phyloP scores from a whole-genome alignment of 179 eudicot species.

The Corrigiola litoralis region DNA sequence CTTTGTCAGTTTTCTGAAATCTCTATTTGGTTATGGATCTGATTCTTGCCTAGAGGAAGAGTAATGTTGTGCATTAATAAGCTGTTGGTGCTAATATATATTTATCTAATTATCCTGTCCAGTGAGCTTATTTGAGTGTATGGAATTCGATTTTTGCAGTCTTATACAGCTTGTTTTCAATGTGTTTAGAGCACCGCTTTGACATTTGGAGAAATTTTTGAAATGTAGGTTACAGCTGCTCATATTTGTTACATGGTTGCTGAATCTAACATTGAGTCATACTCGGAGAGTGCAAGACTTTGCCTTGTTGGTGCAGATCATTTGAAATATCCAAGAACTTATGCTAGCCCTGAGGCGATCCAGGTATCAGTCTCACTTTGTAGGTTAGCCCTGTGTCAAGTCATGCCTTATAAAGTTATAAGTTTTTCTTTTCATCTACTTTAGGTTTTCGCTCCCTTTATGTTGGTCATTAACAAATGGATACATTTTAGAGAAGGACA shows the following conservation, averaged over 20 bases:
- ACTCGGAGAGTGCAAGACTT: slow-evolving; percentile 73
- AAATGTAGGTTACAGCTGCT: slow-evolving; percentile 64
- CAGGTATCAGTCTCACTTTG: slow-evolving; percentile 44
- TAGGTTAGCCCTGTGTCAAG: neutral
- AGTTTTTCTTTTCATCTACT: neutral
- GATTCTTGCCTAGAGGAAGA: neutral
- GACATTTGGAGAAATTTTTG: neutral
- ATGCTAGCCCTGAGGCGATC: slow-evolving; percentile 76
- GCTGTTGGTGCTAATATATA: neutral
- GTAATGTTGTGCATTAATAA: neutral
- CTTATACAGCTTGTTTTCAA: neutral
- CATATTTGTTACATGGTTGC: slow-evolving; percentile 89
- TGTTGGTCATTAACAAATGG: no score
- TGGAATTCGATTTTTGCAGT: neutral
- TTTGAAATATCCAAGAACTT: slow-evolving; percentile 74
- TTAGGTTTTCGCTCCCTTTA: no score
- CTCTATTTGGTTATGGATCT: neutral
- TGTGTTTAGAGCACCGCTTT: neutral
- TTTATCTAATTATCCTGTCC: neutral
- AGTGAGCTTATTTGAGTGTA: neutral
- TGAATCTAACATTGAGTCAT: slow-evolving; percentile 67
- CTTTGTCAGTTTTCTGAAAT: neutral
- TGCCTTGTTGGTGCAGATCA: slow-evolving; percentile 93
- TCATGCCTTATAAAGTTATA: neutral
- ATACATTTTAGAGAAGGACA: no score